A percentile compares a stretch with the other conserved stretches of the same genome.
These are phyloP conservation scores for Epithele typhae DNA, from an alignment of 768 basidiomycete species.

Conservation along the genomic window DNA sequence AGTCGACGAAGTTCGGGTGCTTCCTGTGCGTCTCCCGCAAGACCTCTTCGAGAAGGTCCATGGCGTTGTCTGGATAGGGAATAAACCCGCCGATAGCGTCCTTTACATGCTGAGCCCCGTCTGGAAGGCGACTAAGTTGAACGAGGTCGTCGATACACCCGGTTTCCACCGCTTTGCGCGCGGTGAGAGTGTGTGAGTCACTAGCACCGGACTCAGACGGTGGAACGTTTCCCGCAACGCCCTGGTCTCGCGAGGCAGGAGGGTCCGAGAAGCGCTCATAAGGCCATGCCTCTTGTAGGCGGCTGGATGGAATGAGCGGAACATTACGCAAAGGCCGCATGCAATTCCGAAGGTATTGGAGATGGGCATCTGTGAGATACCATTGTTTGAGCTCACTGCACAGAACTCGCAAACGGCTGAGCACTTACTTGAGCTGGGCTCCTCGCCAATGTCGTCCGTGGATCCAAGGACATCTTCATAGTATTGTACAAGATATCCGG, in stretches of 20 bases:
- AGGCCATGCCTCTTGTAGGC: neutral
- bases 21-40: constrained; percentile 6
- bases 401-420: no score
- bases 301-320: no score
- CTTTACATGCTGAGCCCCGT: constrained; percentile 21
- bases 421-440: no score
- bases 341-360: no score
- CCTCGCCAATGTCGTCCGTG: no score
- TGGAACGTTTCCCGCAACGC: no score
- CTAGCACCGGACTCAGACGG: no score
- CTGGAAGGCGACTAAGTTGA: constrained; percentile 26
- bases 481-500: no score
- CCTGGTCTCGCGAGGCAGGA: neutral
- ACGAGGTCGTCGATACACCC: constrained; percentile 25
- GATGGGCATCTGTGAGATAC: no score
- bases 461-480: no score
- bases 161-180: constrained; percentile 19
- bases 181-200: constrained; percentile 16
- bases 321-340: neutral
- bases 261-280: neutral
- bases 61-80: constrained; percentile 26
- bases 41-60: constrained; percentile 23
- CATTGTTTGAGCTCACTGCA: no score
- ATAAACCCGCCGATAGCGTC: constrained; percentile 15
- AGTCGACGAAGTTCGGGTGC: constrained; percentile 10